These are phyloP conservation scores for Cadophora malorum DNA, from an alignment of 2,329 filamentous ascomycete species.

Conservation along the genomic window DNA sequence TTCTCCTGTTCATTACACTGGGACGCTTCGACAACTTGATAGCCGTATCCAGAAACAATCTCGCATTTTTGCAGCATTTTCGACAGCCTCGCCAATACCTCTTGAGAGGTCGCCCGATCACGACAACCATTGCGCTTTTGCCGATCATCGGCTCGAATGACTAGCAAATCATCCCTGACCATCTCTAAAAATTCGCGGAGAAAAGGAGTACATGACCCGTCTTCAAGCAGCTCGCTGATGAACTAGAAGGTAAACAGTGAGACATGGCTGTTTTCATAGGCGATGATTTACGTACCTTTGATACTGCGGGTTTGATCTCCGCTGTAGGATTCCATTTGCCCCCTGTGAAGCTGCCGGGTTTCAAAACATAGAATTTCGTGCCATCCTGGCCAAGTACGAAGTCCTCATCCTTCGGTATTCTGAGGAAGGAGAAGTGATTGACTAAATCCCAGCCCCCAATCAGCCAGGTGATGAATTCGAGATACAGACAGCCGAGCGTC, in stretches of 20 bases:
- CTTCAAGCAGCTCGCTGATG: neutral
- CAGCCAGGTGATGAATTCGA: slow-evolving; percentile 43
- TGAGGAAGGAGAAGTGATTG: neutral
- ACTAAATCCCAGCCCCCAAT: slow-evolving; percentile 26
- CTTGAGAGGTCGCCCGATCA: neutral
- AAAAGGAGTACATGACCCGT: slow-evolving; percentile 14
- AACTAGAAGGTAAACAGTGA: neutral
- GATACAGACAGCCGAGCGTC: slow-evolving; percentile 43
- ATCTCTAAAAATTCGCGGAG: slow-evolving; percentile 23
- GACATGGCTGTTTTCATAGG: no score
- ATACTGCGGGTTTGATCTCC: neutral
- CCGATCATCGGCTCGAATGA: neutral
- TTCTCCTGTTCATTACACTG: no score
- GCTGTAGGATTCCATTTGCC: neutral
- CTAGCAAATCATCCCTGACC: slow-evolving; percentile 11
- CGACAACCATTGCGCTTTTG: neutral
- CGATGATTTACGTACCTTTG: neutral
- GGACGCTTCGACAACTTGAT: no score
- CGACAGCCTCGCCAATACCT: neutral
- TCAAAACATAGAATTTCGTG: neutral
- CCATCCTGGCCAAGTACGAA: neutral
- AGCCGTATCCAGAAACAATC: neutral
- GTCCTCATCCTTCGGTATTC: neutral
- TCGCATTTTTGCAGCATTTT: neutral
- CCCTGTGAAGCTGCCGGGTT: neutral